Evolutionary conservation across 257 asterid genomes (phyloP).

Genomic region (Craterostigma plantagineum): DNA sequence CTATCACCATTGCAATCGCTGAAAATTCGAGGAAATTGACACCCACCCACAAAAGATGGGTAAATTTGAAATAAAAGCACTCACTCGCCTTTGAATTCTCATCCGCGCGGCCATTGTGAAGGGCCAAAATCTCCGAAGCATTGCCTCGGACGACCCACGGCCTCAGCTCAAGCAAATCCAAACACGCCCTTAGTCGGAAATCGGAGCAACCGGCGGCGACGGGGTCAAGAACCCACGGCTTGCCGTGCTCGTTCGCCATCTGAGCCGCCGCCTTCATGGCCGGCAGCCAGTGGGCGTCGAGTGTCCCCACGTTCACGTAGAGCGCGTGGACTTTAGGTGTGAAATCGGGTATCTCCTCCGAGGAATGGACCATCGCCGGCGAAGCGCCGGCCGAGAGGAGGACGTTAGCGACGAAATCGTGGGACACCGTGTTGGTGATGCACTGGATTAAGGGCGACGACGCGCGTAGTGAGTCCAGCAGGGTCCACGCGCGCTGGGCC

Average conservation of each 20-base stretch:
- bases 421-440: constrained; percentile 81
- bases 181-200: constrained; percentile 61
- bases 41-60: too few relatives aligned
- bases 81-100: constrained; percentile 37
- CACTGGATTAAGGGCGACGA: constrained; percentile 65
- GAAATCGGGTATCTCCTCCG: constrained; percentile 62
- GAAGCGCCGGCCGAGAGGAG: constrained; percentile 81
- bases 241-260: constrained; percentile 27
- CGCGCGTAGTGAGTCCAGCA: constrained; percentile 23
- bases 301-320: constrained; percentile 76
- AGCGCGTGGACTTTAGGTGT: constrained; percentile 56
- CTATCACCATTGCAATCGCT: too few relatives aligned
- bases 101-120: constrained; percentile 39
- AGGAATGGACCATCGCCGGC: constrained; percentile 88
- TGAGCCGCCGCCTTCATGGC: constrained; percentile 61
- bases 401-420: constrained; percentile 81
- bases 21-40: too few relatives aligned
- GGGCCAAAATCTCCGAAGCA: constrained; percentile 81
- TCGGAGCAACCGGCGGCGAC: constrained; percentile 76
- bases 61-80: background rate
- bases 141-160: constrained; percentile 87
- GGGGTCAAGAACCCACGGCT: constrained; percentile 97
- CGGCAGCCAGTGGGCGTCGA: constrained; percentile 62
- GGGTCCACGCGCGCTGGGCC: constrained; percentile 40
- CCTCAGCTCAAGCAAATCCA: constrained; percentile 40